Evolutionary conservation across 495 filamentous ascomycete species (phyloP).

Genomic region (Tuber calosporum): DNA sequence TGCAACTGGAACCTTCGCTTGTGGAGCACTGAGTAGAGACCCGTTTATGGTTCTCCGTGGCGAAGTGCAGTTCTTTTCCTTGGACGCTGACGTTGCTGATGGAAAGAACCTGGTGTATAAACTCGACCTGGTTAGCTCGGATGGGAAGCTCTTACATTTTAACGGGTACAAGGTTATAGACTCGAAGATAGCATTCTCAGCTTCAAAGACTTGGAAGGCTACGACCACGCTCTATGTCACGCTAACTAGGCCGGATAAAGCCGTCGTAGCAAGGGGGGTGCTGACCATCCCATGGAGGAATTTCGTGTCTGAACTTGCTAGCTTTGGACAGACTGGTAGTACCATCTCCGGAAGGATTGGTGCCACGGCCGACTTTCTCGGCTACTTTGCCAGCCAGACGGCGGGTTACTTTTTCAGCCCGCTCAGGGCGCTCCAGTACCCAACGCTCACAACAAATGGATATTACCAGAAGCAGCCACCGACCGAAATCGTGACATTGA

Average conservation of each 20-base stretch:
- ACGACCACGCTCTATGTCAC: constrained; percentile 59
- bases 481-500: constrained; percentile 43
- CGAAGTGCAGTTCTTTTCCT: constrained; percentile 54
- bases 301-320: constrained; percentile 54
- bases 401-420: constrained; percentile 53
- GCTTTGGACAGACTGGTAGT: constrained; percentile 50
- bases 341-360: constrained; percentile 38
- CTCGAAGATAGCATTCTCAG: constrained; percentile 52
- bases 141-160: constrained; percentile 51
- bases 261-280: constrained; percentile 53
- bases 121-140: constrained; percentile 52
- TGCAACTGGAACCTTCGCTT: constrained; percentile 59
- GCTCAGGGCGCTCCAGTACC: constrained; percentile 51
- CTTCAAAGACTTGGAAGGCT: constrained; percentile 53
- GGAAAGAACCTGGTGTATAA: constrained; percentile 56
- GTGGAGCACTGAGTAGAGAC: constrained; percentile 50
- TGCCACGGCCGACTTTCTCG: constrained; percentile 48
- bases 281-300: constrained; percentile 53
- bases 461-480: constrained; percentile 44
- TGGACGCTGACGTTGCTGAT: constrained; percentile 51
- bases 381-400: constrained; percentile 54
- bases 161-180: constrained; percentile 59
- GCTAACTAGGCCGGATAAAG: constrained; percentile 44
- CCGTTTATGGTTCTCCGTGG: constrained; percentile 57
- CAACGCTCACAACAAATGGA: constrained; percentile 47